Conservation (phyloP, 352 stramenopile genomes). For the Phytophthora cactorum region DNA sequence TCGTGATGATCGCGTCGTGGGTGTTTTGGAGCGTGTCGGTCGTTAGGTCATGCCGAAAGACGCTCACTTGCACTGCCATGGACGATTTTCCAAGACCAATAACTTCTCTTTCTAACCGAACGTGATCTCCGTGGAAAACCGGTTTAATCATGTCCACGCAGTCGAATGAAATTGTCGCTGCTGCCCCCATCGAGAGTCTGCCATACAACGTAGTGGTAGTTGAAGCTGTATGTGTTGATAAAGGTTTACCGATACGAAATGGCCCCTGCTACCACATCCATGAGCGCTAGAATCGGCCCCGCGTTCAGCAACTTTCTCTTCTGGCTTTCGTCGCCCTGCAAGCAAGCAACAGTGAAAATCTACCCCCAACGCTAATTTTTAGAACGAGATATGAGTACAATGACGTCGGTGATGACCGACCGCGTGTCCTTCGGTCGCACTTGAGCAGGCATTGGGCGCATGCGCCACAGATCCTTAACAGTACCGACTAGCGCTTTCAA, state of each 20-base stretch:
- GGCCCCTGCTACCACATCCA: constrained; percentile 47
- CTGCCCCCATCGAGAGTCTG: constrained; percentile 31
- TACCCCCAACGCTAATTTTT: no score
- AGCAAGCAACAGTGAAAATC: not conserved
- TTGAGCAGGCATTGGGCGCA: constrained; percentile 38
- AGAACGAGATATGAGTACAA: constrained; percentile 22
- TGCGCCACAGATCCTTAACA: constrained; percentile 41
- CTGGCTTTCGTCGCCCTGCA: constrained; percentile 43
- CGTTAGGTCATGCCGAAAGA: constrained; percentile 42
- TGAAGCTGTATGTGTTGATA: not conserved
- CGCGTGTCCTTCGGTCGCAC: constrained; percentile 46
- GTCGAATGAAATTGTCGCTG: constrained; percentile 53
- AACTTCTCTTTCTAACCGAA: constrained; percentile 49
- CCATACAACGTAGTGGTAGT: not conserved
- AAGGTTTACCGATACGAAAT: constrained; percentile 34
- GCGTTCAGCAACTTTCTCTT: constrained; percentile 39
- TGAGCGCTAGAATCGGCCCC: constrained; percentile 49
- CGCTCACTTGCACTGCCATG: constrained; percentile 48
- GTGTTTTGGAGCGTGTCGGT: constrained; percentile 43
- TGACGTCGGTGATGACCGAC: constrained; percentile 48
- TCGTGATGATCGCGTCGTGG: constrained; percentile 53
- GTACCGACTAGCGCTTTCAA: constrained; percentile 39
- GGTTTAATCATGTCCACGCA: constrained; percentile 47
- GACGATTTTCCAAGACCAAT: constrained; percentile 48
- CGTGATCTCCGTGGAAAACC: constrained; percentile 48